Evolutionary conservation across 1,284 basidiomycete species (phyloP), one percentile per base, ranked within the genome.

Genomic region (Tetrapyrgos nigripes): DNA sequence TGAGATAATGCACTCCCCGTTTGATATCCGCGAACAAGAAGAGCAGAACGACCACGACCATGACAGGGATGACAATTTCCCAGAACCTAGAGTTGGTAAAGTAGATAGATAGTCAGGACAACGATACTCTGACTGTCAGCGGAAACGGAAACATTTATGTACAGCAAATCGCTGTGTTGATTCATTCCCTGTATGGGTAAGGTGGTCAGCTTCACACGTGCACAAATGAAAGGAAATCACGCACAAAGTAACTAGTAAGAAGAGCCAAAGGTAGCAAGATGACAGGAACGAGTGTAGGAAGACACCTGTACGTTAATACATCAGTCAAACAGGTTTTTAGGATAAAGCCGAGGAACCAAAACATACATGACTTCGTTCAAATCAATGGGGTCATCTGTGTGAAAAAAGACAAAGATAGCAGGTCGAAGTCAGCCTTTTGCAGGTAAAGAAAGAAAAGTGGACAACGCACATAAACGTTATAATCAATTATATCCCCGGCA

Each of bases 221-320:
- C 5, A 33, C 13, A 21, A 49, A 26, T 59, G 29, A 45, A 43
- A 23, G 35, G 11, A 6, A 54, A 31, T n/a, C 49, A 77, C 82
- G 53, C 63, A 85, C 86, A 69, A 90, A 89, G 71, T 89, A 90
- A 55, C 87, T 88, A 6, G 87, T 89, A 13, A 91, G 76, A 21
- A 91, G 77, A 1, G 88, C 89, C 35, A 90, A 70, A 1, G 89
- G 89, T 14, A 91, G 71, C 75, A 87, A 91, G 63, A 89, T 84
- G 66, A 91, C 86, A 1, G 87, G 90, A 1, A 82, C 83, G 14
- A 88, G 67, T 23, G 78, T 81, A 14, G 80, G 71, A 49, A 76
- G 74, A 23, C 75, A 76, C 79, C 79, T 81, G 60, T n/a, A 60
- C n/a, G n/a, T n/a, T n/a, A n/a, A n/a, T n/a, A n/a, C n/a, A n/a